Conservation (phyloP, 768 basidiomycete genomes). For the Mycena haematopus region DNA sequence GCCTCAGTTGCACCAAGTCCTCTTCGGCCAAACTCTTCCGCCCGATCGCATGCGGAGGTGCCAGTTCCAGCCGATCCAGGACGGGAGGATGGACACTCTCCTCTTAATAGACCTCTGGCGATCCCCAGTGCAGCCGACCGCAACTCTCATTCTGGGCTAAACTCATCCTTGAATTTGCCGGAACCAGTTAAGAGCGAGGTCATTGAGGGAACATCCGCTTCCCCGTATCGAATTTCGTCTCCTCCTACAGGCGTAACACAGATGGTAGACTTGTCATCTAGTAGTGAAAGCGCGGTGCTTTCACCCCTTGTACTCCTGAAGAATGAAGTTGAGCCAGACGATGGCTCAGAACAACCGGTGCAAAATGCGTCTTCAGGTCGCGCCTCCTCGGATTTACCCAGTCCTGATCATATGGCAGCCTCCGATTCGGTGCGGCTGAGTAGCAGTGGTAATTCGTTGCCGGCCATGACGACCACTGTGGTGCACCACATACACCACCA, state of each 20-base stretch:
- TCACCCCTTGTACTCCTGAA: slow-evolving; percentile 9
- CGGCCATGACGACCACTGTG: neutral
- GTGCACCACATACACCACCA: neutral
- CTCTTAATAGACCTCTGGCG: neutral
- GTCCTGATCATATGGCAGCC: neutral
- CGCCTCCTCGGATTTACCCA: neutral
- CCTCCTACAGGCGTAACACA: slow-evolving; percentile 7
- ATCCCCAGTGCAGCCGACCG: neutral
- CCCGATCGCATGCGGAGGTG: neutral
- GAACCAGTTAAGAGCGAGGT: slow-evolving; percentile 3
- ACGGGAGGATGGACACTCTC: neutral
- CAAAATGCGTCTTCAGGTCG: neutral
- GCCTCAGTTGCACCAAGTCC: neutral
- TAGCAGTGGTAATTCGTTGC: neutral
- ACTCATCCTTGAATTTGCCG: neutral
- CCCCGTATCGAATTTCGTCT: slow-evolving; percentile 5
- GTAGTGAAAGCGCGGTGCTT: neutral
- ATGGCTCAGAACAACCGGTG: neutral
- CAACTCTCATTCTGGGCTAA: neutral
- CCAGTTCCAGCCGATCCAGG: neutral
- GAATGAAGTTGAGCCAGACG: slow-evolving; percentile 4
- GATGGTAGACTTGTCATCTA: slow-evolving; percentile 4
- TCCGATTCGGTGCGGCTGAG: neutral
- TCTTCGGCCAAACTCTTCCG: neutral
- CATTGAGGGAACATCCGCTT: neutral